Base-by-base conservation (phyloP, 495 filamentous ascomycete genomes). In the Penicillium alfredii region DNA sequence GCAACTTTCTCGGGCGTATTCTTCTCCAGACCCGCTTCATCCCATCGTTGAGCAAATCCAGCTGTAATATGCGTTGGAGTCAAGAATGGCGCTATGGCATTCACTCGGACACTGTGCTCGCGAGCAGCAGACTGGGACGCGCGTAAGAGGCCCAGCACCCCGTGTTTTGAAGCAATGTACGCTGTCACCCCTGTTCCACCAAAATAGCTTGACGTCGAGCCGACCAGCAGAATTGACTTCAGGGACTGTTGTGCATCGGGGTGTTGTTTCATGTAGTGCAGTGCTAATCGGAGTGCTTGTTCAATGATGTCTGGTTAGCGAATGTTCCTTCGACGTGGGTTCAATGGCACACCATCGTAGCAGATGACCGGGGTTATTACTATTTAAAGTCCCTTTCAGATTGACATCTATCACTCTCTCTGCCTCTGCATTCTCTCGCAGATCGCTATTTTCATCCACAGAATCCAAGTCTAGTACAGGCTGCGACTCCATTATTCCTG, bases 401-500 rank as follows among this genome's bases (percentile, higher is more conserved):
- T 64, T 64, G 0, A 60, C 47, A 40, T 60, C 58, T 26, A 64
- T 56, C 0, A 64, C 53, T 13, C 37, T 44, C 1, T 13, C 40
- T 3, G 31, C 54, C 13, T 61, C 55, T 1, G 17, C 7, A 11
- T 31, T 38, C 39, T 60, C 55, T 8, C 15, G 30, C 4, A 60
- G 35, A 3, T 48, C 26, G 5, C 51, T 54, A 9, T 45, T 18
- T 4, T 40, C 47, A 24, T 56, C 50, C 6, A 52, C 35, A 22
- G 36, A 22, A 0, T 48, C 33, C 7, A 60, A 8, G 25, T 56
- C 36, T 2, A 60, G 15, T 0, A 55, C 38, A 1, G 34, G 12
- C 1, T 15, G 12, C 6, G 50, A 49, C 18, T 74, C 67, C 52
- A 73, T 68, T 33, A 84, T 74, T 18, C 81, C 83, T 4, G 83